A percentile compares a stretch with the other conserved stretches of the same genome.
These are phyloP conservation scores for Phytophthora ohioensis DNA, from an alignment of 352 stramenopile species.

Conservation along the genomic window DNA sequence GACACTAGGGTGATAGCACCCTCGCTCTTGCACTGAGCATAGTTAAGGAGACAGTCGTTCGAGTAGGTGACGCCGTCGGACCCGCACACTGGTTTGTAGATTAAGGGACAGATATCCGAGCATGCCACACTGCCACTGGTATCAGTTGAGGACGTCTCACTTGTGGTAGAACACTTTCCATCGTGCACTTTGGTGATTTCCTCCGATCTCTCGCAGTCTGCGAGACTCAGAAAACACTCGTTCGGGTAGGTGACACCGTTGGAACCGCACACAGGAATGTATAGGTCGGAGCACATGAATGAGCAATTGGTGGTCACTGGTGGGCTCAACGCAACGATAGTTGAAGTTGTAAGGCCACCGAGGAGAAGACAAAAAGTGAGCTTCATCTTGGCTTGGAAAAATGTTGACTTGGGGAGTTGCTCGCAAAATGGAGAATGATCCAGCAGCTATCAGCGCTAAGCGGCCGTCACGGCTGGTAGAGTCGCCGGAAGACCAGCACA, in stretches of 20 bases:
- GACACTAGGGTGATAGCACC: conserved; percentile 24
- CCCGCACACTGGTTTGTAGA: conserved; percentile 61
- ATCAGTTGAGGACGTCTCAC: not conserved
- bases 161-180: conserved; percentile 9
- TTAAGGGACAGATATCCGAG: conserved; percentile 32
- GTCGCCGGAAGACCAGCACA: not conserved
- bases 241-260: conserved; percentile 35
- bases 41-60: conserved; percentile 53
- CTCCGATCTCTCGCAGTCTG: conserved; percentile 19
- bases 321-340: not conserved
- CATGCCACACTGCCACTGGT: conserved; percentile 5
- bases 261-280: conserved; percentile 21
- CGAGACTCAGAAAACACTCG: conserved; percentile 22
- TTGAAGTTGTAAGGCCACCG: conserved; percentile 1
- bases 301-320: not conserved
- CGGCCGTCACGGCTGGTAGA: not conserved
- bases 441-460: not conserved
- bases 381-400: conserved; percentile 9
- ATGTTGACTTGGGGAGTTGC: not conserved
- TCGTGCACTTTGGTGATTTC: conserved; percentile 17
- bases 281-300: conserved; percentile 8
- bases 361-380: conserved; percentile 9
- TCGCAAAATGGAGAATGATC: conserved; percentile 11
- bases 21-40: conserved; percentile 34
- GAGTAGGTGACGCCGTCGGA: conserved; percentile 63